phyloP scores from a whole-genome alignment of 2,329 filamentous ascomycete genomes.

The Fusarium denticulatum region DNA sequence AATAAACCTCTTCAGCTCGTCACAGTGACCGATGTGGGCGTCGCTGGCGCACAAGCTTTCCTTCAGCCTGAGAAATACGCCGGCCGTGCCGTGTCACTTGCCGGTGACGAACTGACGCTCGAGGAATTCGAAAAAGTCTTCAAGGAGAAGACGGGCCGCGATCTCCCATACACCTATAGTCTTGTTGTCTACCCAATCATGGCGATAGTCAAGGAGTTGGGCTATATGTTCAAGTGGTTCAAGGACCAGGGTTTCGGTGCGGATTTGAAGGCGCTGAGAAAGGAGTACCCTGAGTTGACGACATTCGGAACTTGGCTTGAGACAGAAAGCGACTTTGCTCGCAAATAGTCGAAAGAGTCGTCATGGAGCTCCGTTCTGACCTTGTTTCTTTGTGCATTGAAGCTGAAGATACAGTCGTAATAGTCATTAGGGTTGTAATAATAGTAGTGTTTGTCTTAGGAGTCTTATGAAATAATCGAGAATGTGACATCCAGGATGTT shows the following conservation, averaged over 20 bases:
- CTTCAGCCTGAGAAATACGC: constrained; percentile 7
- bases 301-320: constrained; percentile 8
- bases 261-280: constrained; percentile 4
- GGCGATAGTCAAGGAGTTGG: constrained; percentile 16
- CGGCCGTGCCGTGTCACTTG: constrained; percentile 5
- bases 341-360: not conserved
- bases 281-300: constrained; percentile 6
- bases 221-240: constrained; percentile 27
- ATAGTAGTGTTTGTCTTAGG: no score
- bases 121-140: not conserved
- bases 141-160: constrained; percentile 6
- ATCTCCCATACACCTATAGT: constrained; percentile 7
- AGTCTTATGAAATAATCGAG: no score
- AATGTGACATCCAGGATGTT: not conserved
- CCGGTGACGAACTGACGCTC: constrained; percentile 11
- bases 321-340: constrained; percentile 17
- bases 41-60: constrained; percentile 8
- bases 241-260: constrained; percentile 13
- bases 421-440: not conserved
- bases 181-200: constrained; percentile 18
- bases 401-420: not conserved
- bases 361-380: no score
- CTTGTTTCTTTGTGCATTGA: not conserved
- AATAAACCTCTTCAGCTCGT: constrained; percentile 39
- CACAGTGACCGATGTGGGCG: constrained; percentile 2